Base-by-base conservation (phyloP, 192 early-diverging fungal species). In the Allomyces macrogynus region DNA sequence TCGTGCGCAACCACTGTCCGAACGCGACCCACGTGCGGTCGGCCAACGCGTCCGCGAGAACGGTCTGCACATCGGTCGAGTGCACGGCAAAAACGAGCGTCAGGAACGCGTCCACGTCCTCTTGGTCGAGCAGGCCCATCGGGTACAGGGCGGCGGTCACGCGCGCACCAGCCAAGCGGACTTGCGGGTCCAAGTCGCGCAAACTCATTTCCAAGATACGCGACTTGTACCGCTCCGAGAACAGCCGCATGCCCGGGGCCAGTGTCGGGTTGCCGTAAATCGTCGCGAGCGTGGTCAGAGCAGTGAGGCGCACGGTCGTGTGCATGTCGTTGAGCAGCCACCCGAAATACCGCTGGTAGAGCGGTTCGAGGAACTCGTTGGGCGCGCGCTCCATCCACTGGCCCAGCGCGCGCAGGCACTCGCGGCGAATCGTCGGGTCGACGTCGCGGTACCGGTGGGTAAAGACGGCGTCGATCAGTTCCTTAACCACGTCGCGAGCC, bases 391-490 rank as follows among this genome's bases (percentile, higher is more conserved):
- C 67, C 66, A 93, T 87, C 88, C 90, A 95, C 8, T 71, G 64
- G 44, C 91, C 87, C 16, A 99, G 76, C 54, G 88, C 87, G 44
- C 75, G 74, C 2, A 95, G 73, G 66, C 92, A 94, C 62, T 95
- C 93, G 5, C 72, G 72, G 20, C 95, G 85, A 64, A 99, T 91
- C 4, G 80, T 66, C 1, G 91, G 69, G 65, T 93, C 89, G 5
- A 83, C 86, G 74, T 99, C 95, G 25, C 92, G 85, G 67, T 87
- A 88, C 26, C 95, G 79, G 70, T 92, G 88, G 24, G 88, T 79
- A 78, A 95, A 99, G 16, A 99, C 80, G 43, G 86, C 87, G 10
- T 72, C 70, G 64, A 75, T 65, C 0, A 82, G 70, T 54, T 74
- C 76, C n/a, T 81, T 75, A 9, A 79, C 80, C 23, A 89, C 70